Conservation (phyloP, 148 eudicot species). For the Nyssa sinensis region DNA sequence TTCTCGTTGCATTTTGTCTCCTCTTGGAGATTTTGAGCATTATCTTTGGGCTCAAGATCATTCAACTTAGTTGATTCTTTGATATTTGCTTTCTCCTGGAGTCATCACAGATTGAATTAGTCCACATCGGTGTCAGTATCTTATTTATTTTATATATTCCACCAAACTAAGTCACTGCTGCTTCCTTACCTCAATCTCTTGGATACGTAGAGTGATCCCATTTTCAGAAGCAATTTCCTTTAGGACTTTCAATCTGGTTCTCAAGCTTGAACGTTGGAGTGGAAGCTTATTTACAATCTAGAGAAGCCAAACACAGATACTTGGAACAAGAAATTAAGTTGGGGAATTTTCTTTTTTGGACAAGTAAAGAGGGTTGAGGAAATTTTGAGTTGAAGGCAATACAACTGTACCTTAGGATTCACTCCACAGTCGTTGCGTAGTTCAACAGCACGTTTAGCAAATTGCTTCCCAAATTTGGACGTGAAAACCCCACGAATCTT, state of each 20-base stretch:
- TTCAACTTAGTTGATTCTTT: background rate
- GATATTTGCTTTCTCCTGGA: background rate
- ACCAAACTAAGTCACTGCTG: too few relatives aligned
- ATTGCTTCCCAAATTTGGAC: slow-evolving; percentile 37
- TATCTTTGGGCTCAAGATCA: background rate
- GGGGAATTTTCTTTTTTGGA: too few relatives aligned
- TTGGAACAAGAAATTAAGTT: too few relatives aligned
- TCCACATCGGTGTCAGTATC: background rate
- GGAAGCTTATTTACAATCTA: slow-evolving; percentile 36
- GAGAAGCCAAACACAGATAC: background rate
- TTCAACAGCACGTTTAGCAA: slow-evolving; percentile 26
- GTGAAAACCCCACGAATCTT: slow-evolving; percentile 31
- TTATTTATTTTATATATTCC: too few relatives aligned
- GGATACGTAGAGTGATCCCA: slow-evolving; percentile 23
- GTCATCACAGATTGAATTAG: background rate
- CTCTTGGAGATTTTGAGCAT: background rate
- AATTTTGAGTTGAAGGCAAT: background rate
- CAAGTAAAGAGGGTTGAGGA: background rate
- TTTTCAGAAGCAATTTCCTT: slow-evolving; percentile 30
- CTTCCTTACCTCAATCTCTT: background rate
- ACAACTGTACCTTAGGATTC: slow-evolving; percentile 27
- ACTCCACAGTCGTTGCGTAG: slow-evolving; percentile 34
- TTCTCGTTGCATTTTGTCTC: background rate
- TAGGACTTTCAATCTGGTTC: slow-evolving; percentile 24
- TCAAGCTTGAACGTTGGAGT: slow-evolving; percentile 26